Evolutionary conservation across 2,329 filamentous ascomycete species (phyloP), one percentile per base, ranked within the genome.

Genomic region (Tolypocladium capitatum): DNA sequence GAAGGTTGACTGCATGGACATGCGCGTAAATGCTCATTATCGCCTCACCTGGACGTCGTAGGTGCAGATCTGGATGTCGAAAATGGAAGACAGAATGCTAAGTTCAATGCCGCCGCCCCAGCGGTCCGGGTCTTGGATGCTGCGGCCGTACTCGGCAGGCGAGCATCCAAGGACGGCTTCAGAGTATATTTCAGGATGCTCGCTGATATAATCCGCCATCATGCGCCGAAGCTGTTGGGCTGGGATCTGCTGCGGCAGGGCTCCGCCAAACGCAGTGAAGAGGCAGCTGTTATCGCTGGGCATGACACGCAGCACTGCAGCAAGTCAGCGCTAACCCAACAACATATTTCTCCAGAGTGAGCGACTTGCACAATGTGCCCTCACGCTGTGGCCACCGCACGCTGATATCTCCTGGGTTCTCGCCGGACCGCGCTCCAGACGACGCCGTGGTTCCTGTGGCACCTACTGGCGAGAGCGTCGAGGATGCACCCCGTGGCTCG

Each of bases 91-190:
- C 16, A 97, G 68, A 49, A 95, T 91, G 48, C 81, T 81, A 20
- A 97, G 74, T 64, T 97, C 91, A 53, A 96, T 95, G 6, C 82
- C 87, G 5, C 91, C 91, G 46, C 91, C 91, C 91, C 91, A 97
- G 1, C 83, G 81, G 56, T 91, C 81, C 21, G 83, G 80, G 21
- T 81, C 79, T 53, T 84, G 81, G 53, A 97, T 94, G 73, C 84
- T 88, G 24, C 74, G 71, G 58, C 86, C 92, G 64, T 97, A 97
- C 31, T 82, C 77, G 47, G 81, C 74, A 0, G 84, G 84, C 2
- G 78, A 71, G 51, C 75, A 75, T 50, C 91, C 88, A 1, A 97
- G 72, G 32, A 95, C 80, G 0, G 80, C 89, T 53, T 83, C 79
- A 16, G 75, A 81, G 68, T 90, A 97, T 45, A 80, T 72, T 1